Evolutionary conservation across 2,329 filamentous ascomycete genomes (phyloP).

Genomic region (Metarhizium sp.): DNA sequence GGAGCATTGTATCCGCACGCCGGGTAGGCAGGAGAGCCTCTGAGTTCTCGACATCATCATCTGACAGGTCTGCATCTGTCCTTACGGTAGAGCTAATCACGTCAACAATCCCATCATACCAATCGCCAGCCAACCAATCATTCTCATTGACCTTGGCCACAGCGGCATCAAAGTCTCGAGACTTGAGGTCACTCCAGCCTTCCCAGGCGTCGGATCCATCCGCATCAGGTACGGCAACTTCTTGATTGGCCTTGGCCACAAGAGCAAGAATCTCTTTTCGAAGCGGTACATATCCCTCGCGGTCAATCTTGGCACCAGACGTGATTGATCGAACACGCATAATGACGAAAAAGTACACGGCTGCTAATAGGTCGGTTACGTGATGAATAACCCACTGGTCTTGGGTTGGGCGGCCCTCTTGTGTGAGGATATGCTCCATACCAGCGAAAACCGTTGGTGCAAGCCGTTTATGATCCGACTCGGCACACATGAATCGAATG

Average conservation of each 20-base stretch:
- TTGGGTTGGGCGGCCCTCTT: conserved; percentile 32
- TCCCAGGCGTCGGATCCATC: conserved; percentile 42
- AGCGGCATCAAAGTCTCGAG: conserved; percentile 52
- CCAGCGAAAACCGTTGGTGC: conserved; percentile 68
- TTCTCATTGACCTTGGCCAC: conserved; percentile 47
- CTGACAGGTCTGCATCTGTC: conserved; percentile 24
- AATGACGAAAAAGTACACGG: conserved; percentile 51
- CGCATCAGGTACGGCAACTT: conserved; percentile 25
- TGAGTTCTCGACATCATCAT: conserved; percentile 19
- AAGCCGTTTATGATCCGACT: conserved; percentile 50
- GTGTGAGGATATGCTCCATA: conserved; percentile 46
- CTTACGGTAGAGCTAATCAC: conserved; percentile 29
- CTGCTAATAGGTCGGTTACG: conserved; percentile 46
- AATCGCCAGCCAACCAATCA: conserved; percentile 52
- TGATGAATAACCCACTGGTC: conserved; percentile 41
- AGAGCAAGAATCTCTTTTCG: conserved; percentile 38
- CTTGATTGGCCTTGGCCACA: conserved; percentile 30
- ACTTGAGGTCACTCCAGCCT: conserved; percentile 39
- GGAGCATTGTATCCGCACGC: conserved; percentile 61
- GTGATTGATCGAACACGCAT: conserved; percentile 36
- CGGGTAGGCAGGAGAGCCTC: conserved; percentile 31
- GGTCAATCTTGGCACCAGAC: conserved; percentile 27
- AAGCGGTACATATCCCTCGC: conserved; percentile 33
- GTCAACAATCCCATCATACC: conserved; percentile 52
- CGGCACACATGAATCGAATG: conserved; percentile 53